These are phyloP conservation scores for Pelargonium cotyledonis DNA, from an alignment of 441 rosid genomes.

Conservation along the genomic window DNA sequence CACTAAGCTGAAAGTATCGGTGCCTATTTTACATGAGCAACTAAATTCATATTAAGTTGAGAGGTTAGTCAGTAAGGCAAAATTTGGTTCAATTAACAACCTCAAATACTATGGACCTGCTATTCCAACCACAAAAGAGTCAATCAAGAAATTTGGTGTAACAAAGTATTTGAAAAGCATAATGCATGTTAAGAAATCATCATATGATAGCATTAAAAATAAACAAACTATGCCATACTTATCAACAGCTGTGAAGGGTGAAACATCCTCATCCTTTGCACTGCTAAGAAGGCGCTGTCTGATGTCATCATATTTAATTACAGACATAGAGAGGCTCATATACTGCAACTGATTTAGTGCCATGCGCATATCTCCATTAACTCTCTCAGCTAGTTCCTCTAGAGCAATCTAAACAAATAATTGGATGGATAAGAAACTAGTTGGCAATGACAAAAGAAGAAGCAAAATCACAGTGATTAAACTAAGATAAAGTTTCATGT, in stretches of 20 bases:
- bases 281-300: slow-evolving; percentile 79
- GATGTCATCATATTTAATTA: slow-evolving; percentile 80
- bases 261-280: slow-evolving; percentile 94
- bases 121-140: not conserved
- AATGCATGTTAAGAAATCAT: not conserved
- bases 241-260: slow-evolving; percentile 97
- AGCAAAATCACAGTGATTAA: not conserved
- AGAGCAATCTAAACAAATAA: slow-evolving; percentile 54
- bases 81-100: not conserved
- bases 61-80: not conserved
- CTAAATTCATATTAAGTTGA: not conserved
- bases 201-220: not conserved
- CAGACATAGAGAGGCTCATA: slow-evolving; percentile 88
- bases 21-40: not conserved
- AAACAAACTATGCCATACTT: slow-evolving; percentile 45
- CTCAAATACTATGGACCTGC: not conserved
- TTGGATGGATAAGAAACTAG: slow-evolving; percentile 7
- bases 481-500: not conserved
- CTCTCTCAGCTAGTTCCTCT: slow-evolving; percentile 93
- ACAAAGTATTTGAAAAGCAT: slow-evolving; percentile 3
- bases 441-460: slow-evolving; percentile 13
- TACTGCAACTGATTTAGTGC: slow-evolving; percentile 90
- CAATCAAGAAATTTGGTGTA: not conserved
- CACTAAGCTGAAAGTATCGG: not conserved
- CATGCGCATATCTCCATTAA: slow-evolving; percentile 93